Evolutionary conservation across 257 asterid genomes (phyloP), one percentile per base, ranked within the genome.

Genomic region (Linaria vulgaris): DNA sequence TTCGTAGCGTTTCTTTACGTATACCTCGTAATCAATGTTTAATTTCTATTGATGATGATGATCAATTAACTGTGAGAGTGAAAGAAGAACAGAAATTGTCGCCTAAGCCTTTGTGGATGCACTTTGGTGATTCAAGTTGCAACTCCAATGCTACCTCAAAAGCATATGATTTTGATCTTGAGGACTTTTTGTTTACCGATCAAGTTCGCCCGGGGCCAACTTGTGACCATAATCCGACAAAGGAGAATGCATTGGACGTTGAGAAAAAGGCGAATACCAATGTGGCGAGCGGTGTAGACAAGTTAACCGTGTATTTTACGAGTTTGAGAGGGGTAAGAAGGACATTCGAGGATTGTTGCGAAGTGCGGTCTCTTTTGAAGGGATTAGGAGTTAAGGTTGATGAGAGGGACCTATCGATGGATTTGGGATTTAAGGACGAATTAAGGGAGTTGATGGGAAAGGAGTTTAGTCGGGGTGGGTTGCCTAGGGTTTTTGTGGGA

Each of bases 131-230:
- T 14, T 71, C 84, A 0, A 82, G 74, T 63, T 82, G 83, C 19
- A 74, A 27, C 34, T 27, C 34, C 14, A 82, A 81, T 19, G 85
- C 69, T 24, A 80, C 85, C 0, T 85, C 92, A 0, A 63, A 78
- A 6, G 74, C 63, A 0, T 75, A 94, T 9, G 97, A 81, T 38
- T 92, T 89, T 57, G 99, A 89, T 0, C 81, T 89, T 2, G 89
- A 85, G 79, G 97, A 87, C 15, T 96, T 89, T 16, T 90, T 96
- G 0, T 94, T 89, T 24, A 80, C 94, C 19, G 85, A 75, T 61
- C 94, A 95, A 1, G 81, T 88, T 56, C 84, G 74, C 44, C 88
- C 85, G 66, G 74, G 70, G 69, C 78, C 34, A 27, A 2, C 34
- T 2, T 27, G 34, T 6, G 34, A 27, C 6, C 4, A 27, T 3